These are phyloP conservation scores for Punica granatum DNA, from an alignment of 345 rosid species.

Conservation along the genomic window DNA sequence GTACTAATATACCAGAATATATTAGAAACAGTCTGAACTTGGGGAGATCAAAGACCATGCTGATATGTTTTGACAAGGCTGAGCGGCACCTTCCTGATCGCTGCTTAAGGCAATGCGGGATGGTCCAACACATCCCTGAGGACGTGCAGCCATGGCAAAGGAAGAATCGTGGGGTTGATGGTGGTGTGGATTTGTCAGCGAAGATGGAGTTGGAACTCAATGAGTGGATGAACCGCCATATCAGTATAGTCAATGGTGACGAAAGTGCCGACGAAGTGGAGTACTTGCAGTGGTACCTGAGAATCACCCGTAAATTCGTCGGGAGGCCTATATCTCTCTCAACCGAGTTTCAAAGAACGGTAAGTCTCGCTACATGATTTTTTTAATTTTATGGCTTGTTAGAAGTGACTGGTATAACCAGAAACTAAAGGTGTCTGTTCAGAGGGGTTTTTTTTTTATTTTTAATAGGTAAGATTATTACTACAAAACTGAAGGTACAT, in stretches of 20 bases:
- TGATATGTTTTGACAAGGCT: constrained; percentile 95
- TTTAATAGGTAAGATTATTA: no score
- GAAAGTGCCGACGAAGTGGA: constrained; percentile 57
- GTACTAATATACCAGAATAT: constrained; percentile 56
- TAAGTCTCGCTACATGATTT: constrained; percentile 19
- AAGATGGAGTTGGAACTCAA: constrained; percentile 88
- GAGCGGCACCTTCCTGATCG: constrained; percentile 99
- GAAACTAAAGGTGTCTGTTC: background rate
- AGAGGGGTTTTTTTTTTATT: no score
- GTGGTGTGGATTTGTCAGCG: constrained; percentile 85
- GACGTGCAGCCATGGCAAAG: constrained; percentile 87
- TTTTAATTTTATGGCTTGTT: background rate
- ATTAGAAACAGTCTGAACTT: constrained; percentile 49
- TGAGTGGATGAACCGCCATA: constrained; percentile 76
- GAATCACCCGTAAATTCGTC: constrained; percentile 71
- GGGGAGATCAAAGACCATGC: constrained; percentile 92
- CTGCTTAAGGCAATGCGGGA: constrained; percentile 76
- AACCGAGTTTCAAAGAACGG: constrained; percentile 76
- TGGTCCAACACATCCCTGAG: constrained; percentile 71
- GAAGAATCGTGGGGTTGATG: constrained; percentile 95
- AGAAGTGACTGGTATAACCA: background rate
- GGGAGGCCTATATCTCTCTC: constrained; percentile 86
- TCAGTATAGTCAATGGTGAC: constrained; percentile 53
- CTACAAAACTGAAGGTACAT: no score
- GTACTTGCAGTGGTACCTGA: constrained; percentile 74